phyloP scores from a whole-genome alignment of 805 yeast genomes.

The Pichia ethanolica region DNA sequence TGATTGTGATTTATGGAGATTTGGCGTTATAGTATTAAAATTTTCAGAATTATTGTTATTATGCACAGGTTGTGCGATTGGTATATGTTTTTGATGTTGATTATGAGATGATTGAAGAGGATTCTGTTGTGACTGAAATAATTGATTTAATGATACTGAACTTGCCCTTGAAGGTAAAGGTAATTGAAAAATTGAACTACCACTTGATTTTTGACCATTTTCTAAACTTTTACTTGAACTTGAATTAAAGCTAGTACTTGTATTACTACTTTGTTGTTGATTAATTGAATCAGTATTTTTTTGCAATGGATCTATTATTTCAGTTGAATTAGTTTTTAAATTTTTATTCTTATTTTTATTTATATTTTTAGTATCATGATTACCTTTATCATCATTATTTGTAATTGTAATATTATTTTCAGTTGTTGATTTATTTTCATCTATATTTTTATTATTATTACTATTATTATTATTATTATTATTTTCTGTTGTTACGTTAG shows the following conservation, averaged over 20 bases:
- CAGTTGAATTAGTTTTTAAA: too few species aligned
- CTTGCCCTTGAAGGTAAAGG: constrained; percentile 1
- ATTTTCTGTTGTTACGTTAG: too few species aligned
- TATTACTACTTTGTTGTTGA: too few species aligned
- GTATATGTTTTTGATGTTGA: not conserved
- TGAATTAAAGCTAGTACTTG: not conserved
- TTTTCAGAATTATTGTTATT: not conserved
- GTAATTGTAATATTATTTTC: not conserved
- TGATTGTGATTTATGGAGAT: constrained; percentile 1
- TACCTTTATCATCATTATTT: not conserved
- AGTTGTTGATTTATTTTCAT: not conserved
- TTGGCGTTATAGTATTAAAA: not conserved
- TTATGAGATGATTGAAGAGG: not conserved
- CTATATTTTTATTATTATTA: not conserved
- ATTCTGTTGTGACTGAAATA: not conserved
- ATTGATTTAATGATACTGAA: not conserved
- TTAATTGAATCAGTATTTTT: too few species aligned
- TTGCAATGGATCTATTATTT: too few species aligned
- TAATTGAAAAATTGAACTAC: constrained; percentile 15
- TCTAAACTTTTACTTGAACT: not conserved
- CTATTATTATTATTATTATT: not conserved
- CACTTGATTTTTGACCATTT: not conserved
- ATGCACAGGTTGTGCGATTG: too few species aligned
- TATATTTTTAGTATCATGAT: not conserved
- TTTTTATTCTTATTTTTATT: too few species aligned